These are phyloP conservation scores for Paxillus involutus DNA, from an alignment of 768 basidiomycete species.

Conservation along the genomic window DNA sequence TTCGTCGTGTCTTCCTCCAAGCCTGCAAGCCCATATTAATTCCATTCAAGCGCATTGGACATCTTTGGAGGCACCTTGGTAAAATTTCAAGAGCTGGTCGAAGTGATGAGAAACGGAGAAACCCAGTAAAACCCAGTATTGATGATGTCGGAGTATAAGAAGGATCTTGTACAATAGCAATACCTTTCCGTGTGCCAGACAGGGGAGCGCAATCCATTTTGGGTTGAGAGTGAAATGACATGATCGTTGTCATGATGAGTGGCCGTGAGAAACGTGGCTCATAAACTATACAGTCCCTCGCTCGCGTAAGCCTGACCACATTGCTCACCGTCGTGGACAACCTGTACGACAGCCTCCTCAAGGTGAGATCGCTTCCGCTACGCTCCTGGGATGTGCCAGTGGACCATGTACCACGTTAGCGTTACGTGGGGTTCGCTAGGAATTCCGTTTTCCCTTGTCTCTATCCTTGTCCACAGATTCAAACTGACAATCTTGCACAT, in stretches of 20 bases:
- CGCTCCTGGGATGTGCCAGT: neutral
- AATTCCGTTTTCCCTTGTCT: neutral
- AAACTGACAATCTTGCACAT: constrained; percentile 2
- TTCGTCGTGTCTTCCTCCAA: neutral
- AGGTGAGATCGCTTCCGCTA: constrained; percentile 31
- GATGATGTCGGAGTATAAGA: too few relatives aligned
- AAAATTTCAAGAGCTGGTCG: constrained; percentile 53
- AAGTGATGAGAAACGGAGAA: constrained; percentile 22
- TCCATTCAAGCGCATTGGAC: constrained; percentile 51
- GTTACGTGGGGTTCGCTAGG: neutral
- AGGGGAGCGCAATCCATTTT: constrained; percentile 4
- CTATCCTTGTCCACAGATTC: neutral
- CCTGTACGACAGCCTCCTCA: constrained; percentile 34
- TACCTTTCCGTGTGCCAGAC: neutral
- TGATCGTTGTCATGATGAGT: neutral
- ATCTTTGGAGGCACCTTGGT: constrained; percentile 72
- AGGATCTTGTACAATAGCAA: too few relatives aligned
- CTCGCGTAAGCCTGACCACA: constrained; percentile 30
- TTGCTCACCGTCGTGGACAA: constrained; percentile 27
- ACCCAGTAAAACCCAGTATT: neutral
- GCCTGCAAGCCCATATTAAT: neutral
- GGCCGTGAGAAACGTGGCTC: constrained; percentile 40
- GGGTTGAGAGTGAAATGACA: neutral
- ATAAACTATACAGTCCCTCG: constrained; percentile 40
- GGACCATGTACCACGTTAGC: neutral